Base-by-base conservation (phyloP, 257 asterid species). In the Cordia subcordata region DNA sequence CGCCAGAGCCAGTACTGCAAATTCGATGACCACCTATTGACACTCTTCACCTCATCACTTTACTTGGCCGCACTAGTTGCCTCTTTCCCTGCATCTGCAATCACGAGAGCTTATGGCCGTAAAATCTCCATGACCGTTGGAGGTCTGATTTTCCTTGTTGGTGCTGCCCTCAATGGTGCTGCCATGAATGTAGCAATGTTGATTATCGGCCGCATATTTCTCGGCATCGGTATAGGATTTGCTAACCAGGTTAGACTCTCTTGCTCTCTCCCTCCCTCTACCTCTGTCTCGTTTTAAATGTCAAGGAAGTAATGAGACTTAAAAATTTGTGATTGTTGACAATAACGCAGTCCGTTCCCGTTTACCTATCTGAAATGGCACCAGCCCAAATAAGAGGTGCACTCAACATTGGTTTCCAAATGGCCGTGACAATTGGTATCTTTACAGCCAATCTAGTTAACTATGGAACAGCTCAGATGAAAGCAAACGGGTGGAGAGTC, bases 351-450 rank as follows among this genome's bases (percentile, higher is more conserved):
- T 72, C 87, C 5, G 94, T 82, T 14, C 94, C 89, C 0, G 54
- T 85, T n/a, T 85, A 82, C 63, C 84, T 85, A 5, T 82, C 90
- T 16, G 90, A 85, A 78, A 80, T 85, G 89, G 87, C 94, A 0
- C 90, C 90, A 3, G 66, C 84, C 9, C 72, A 73, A 61, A 68
- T 75, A 64, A 76, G 94, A 54, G 94, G 90, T 53, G 90, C 94
- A 15, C 71, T 85, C 46, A 82, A 78, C 69, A 71, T 78, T 13
- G 87, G 75, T 8, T 85, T 85, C 68, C 90, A 85, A 61, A 67
- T 85, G 17, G 82, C 87, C 10, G 60, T 75, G 2, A 70, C 84
- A 59, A 38, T 78, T 8, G 94, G 94, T 23, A 72, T 72, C 1
- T 60, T 71, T 22, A 38, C 50, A 0, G 90, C 94, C 10, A 82